Conservation (phyloP, 148 eudicot genomes). For the Heliosperma pusillum region DNA sequence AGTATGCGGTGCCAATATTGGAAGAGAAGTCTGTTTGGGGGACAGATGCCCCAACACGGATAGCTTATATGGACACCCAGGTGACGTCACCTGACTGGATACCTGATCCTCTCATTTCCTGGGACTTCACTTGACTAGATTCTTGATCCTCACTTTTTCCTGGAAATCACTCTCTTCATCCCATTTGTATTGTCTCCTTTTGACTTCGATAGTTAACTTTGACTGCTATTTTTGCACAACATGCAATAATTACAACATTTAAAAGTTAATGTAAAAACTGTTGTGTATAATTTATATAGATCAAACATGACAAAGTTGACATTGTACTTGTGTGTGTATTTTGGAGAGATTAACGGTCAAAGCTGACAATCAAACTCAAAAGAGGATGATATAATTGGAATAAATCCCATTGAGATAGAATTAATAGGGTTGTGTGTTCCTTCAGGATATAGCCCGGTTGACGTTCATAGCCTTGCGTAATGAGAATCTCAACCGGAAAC, state of each 20-base stretch:
- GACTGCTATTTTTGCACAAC: too few relatives aligned
- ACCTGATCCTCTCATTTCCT: not conserved
- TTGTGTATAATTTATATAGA: too few relatives aligned
- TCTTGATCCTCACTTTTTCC: not conserved
- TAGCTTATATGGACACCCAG: constrained; percentile 99
- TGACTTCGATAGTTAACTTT: not conserved
- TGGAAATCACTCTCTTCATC: not conserved
- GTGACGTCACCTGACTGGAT: constrained; percentile 29
- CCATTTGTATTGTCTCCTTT: not conserved
- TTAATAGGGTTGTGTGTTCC: constrained; percentile 13
- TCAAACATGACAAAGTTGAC: not conserved
- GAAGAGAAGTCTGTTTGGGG: constrained; percentile 99
- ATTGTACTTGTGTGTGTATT: too few relatives aligned
- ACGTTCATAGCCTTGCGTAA: constrained; percentile 91
- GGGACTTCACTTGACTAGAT: not conserved
- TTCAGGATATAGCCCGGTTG: constrained; percentile 94
- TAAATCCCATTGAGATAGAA: not conserved
- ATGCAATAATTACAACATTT: too few relatives aligned
- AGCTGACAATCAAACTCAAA: not conserved
- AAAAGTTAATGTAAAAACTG: too few relatives aligned
- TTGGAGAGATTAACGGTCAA: not conserved
- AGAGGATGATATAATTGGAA: not conserved
- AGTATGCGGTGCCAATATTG: constrained; percentile 96
- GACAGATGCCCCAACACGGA: constrained; percentile 98
- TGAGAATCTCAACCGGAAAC: constrained; percentile 73